A percentile compares a stretch with the other conserved stretches of the same genome.
These are phyloP conservation scores for Syncephalastrum monosporum DNA, from an alignment of 371 early-diverging fungal species.

Conservation along the genomic window DNA sequence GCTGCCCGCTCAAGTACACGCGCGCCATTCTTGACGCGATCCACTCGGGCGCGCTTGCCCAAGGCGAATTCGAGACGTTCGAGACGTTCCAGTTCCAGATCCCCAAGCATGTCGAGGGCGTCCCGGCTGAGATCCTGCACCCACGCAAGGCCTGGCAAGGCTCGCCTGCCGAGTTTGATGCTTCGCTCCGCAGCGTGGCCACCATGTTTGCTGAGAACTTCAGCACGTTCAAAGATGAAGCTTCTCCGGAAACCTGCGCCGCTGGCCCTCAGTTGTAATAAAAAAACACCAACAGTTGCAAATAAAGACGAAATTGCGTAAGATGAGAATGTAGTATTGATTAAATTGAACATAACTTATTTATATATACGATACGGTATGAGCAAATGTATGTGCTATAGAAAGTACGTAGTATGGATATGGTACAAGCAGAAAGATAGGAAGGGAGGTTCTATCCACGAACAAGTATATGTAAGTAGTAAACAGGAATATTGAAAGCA, in stretches of 20 bases:
- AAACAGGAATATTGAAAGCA: too few species aligned
- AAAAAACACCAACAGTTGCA: background rate
- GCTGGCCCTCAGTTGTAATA: constrained; percentile 64
- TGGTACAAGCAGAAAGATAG: too few species aligned
- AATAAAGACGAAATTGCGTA: too few species aligned
- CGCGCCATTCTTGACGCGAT: constrained; percentile 97
- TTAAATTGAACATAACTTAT: too few species aligned
- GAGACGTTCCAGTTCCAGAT: constrained; percentile 83
- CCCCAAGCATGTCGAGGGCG: constrained; percentile 70
- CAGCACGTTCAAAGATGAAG: constrained; percentile 75
- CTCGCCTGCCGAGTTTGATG: constrained; percentile 54
- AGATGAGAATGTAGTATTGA: too few species aligned
- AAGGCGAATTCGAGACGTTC: constrained; percentile 77
- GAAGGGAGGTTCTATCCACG: too few species aligned
- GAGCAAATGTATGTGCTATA: too few species aligned
- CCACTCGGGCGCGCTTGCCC: constrained; percentile 83
- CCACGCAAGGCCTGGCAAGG: constrained; percentile 84
- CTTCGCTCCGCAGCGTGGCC: constrained; percentile 72
- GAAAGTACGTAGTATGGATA: too few species aligned
- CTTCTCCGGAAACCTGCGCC: constrained; percentile 66
- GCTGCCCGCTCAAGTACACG: constrained; percentile 94
- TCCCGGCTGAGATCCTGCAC: constrained; percentile 82
- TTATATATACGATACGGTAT: too few species aligned
- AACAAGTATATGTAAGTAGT: too few species aligned
- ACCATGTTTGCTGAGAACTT: constrained; percentile 86